Evolutionary conservation across 768 basidiomycete genomes (phyloP).

Genomic region (Porpolomopsis calyptriformis): DNA sequence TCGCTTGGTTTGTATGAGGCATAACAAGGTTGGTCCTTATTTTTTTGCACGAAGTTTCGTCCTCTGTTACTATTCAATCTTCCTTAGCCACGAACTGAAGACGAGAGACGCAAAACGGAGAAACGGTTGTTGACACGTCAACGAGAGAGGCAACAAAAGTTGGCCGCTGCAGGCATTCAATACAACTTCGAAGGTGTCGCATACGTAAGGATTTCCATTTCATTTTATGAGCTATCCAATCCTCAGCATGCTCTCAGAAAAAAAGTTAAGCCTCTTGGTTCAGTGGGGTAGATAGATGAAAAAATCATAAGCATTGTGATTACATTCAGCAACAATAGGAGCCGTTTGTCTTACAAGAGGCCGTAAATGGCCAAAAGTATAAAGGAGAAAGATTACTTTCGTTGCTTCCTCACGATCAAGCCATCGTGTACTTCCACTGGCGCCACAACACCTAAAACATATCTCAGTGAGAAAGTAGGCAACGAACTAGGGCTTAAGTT

Average conservation of each 20-base stretch:
- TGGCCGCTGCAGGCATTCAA: conserved; percentile 72
- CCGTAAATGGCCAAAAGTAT: background rate
- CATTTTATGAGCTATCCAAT: background rate
- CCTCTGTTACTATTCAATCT: background rate
- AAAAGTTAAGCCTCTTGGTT: background rate
- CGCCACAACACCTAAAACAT: background rate
- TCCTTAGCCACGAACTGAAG: conserved; percentile 58
- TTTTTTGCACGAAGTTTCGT: background rate
- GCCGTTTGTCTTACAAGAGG: background rate
- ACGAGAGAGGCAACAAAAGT: conserved; percentile 62
- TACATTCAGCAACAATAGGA: too few relatives aligned
- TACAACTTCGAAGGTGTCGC: conserved; percentile 76
- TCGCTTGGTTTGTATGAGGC: conserved; percentile 56
- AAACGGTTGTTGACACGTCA: conserved; percentile 69
- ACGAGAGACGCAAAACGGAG: conserved; percentile 53
- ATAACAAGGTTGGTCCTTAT: conserved; percentile 97
- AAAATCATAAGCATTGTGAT: too few relatives aligned
- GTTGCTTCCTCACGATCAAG: background rate
- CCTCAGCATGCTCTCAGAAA: background rate
- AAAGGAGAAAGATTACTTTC: background rate
- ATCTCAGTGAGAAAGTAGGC: background rate
- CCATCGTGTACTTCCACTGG: background rate
- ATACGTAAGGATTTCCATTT: conserved; percentile 42
- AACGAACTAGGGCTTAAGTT: background rate
- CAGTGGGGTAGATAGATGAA: too few relatives aligned